Conservation (phyloP, 2,329 filamentous ascomycete genomes). For the Drechslera avenae region DNA sequence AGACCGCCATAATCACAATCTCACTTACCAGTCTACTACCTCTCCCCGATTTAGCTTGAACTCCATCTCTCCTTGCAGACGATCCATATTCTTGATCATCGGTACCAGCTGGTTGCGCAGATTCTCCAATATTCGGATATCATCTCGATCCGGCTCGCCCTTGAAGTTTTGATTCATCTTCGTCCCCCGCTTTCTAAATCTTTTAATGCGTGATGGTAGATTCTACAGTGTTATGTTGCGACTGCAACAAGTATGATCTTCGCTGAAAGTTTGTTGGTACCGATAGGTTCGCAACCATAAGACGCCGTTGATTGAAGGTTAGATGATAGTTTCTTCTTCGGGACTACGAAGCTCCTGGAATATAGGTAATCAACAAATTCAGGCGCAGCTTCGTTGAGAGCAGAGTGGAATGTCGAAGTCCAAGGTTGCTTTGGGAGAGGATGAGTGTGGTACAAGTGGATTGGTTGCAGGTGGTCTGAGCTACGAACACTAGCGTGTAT, state of each 20-base stretch:
- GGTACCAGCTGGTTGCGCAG: constrained; percentile 33
- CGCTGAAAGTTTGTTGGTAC: too few species aligned
- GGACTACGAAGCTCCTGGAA: background rate
- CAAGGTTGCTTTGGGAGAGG: background rate
- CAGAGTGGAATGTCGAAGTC: background rate
- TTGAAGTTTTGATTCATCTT: constrained; percentile 35
- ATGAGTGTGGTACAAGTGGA: constrained; percentile 1
- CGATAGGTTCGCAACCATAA: too few species aligned
- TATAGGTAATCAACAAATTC: background rate
- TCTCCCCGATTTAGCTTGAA: constrained; percentile 21
- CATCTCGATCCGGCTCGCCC: constrained; percentile 30
- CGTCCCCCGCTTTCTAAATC: constrained; percentile 1
- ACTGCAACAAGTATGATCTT: too few species aligned
- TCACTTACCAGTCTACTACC: constrained; percentile 30
- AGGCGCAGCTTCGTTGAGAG: background rate
- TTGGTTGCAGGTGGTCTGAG: constrained; percentile 6
- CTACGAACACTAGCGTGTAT: background rate
- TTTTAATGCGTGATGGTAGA: background rate
- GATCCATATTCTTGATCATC: constrained; percentile 33
- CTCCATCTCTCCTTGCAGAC: constrained; percentile 29
- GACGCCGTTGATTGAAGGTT: too few species aligned
- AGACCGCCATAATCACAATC: background rate
- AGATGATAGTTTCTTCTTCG: background rate
- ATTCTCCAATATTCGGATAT: constrained; percentile 27
- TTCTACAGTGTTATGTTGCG: too few species aligned